Evolutionary conservation across 2,329 filamentous ascomycete genomes (phyloP).

Genomic region (Alternaria sp.): DNA sequence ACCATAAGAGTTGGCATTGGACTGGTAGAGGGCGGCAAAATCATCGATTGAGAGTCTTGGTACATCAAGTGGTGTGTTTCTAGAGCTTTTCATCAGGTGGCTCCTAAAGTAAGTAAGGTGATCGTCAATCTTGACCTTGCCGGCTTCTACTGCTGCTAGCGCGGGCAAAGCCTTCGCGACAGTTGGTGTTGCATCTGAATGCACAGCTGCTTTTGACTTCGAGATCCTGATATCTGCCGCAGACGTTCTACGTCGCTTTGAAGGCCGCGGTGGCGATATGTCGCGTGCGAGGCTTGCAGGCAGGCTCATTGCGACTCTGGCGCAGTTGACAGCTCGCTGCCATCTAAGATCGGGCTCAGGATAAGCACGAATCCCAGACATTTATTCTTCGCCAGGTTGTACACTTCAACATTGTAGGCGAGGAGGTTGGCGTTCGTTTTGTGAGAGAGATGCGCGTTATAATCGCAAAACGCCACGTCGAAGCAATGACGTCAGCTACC

Average conservation of each 20-base stretch:
- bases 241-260: constrained; percentile 22
- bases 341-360: not conserved
- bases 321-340: not conserved
- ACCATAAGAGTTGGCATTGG: constrained; percentile 55
- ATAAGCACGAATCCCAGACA: not conserved
- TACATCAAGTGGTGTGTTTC: not conserved
- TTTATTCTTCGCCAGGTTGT: not conserved
- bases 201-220: not conserved
- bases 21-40: constrained; percentile 56
- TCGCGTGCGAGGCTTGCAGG: constrained; percentile 27
- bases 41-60: constrained; percentile 50
- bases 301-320: constrained; percentile 11
- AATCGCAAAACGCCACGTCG: not conserved
- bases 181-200: not conserved
- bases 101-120: constrained; percentile 57
- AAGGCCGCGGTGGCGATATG: constrained; percentile 30
- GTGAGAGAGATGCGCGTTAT: not conserved
- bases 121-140: constrained; percentile 54
- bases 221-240: not conserved
- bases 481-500: not conserved
- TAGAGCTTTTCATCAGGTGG: constrained; percentile 44
- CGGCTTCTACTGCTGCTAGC: constrained; percentile 60
- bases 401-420: no score
- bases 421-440: not conserved
- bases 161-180: constrained; percentile 4